Percentiles rank a stretch among this genome's conserved stretches.
Conservation (phyloP, 805 yeast genomes). For the Nakazawaea ambrosiae region DNA sequence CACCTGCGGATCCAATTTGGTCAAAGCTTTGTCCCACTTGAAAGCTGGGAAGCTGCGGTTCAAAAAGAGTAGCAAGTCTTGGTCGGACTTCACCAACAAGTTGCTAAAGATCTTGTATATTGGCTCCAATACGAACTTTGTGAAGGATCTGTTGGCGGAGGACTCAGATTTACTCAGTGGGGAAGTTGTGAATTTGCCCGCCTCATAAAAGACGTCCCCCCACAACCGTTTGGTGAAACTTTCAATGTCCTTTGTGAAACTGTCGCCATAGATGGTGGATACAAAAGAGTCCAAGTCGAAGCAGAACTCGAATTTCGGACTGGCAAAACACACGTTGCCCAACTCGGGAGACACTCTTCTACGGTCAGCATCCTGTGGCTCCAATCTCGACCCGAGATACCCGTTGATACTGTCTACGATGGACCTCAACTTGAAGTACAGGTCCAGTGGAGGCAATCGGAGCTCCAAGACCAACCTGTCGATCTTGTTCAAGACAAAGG, state of each 20-base stretch:
- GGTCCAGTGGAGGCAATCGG: slow-evolving; percentile 64
- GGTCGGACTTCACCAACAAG: slow-evolving; percentile 45
- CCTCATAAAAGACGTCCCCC: slow-evolving; percentile 64
- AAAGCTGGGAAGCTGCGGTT: slow-evolving; percentile 42
- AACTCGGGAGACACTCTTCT: slow-evolving; percentile 47
- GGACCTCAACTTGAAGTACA: slow-evolving; percentile 59
- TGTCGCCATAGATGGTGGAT: slow-evolving; percentile 20
- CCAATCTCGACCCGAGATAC: slow-evolving; percentile 31
- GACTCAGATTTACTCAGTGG: slow-evolving; percentile 20
- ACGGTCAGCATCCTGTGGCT: slow-evolving; percentile 17
- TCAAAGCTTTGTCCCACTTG: slow-evolving; percentile 29
- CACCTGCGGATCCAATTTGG: slow-evolving; percentile 50
- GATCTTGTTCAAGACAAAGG: slow-evolving; percentile 68
- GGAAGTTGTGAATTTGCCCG: slow-evolving; percentile 25
- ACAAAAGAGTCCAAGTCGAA: slow-evolving; percentile 70
- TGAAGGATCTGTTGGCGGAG: slow-evolving; percentile 39
- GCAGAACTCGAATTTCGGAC: slow-evolving; percentile 51
- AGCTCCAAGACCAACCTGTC: slow-evolving; percentile 83
- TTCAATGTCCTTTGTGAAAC: slow-evolving; percentile 25
- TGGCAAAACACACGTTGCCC: slow-evolving; percentile 70
- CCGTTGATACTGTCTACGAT: slow-evolving; percentile 60
- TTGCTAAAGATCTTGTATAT: slow-evolving; percentile 67
- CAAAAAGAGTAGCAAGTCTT: slow-evolving; percentile 36
- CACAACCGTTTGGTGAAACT: slow-evolving; percentile 55
- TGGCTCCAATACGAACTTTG: slow-evolving; percentile 66